Percentiles rank a stretch among this genome's conserved stretches.
phyloP scores from a whole-genome alignment of 1,284 basidiomycete genomes.

The Cutaneotrichosporon sp. region DNA sequence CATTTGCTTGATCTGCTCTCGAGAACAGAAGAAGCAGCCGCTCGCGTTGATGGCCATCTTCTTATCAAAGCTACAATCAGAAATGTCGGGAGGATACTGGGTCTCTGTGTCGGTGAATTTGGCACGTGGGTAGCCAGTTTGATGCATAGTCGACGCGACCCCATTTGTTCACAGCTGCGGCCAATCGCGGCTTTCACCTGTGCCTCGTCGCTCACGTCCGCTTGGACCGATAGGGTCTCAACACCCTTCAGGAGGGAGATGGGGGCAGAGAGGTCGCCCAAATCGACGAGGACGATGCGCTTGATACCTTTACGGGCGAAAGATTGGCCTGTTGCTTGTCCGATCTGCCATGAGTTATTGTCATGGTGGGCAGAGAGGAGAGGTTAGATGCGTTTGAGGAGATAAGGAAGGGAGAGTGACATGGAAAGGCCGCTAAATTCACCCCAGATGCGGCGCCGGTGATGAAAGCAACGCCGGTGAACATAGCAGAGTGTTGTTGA shows the following conservation, averaged over 20 bases:
- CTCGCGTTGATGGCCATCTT: conserved; percentile 34
- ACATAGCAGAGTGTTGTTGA: not conserved
- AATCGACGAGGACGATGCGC: conserved; percentile 8
- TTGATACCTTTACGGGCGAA: conserved; percentile 14
- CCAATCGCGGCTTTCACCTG: conserved; percentile 20
- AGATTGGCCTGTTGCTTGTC: not conserved
- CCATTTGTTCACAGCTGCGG: conserved; percentile 20
- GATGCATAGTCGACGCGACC: conserved; percentile 42
- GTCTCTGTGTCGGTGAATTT: not conserved
- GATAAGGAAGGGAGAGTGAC: too few relatives aligned
- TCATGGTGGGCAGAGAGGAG: too few relatives aligned
- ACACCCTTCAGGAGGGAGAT: not conserved
- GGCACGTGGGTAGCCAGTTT: too few relatives aligned
- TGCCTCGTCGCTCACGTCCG: conserved; percentile 21
- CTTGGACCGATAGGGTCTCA: conserved; percentile 11
- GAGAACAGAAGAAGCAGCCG: conserved; percentile 28
- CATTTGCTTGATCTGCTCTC: conserved; percentile 28
- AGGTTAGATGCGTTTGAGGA: too few relatives aligned
- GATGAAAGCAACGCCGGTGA: conserved; percentile 23
- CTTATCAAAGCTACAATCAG: conserved; percentile 33
- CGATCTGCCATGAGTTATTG: conserved; percentile 15
- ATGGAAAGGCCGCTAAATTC: too few relatives aligned
- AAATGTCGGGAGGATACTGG: not conserved
- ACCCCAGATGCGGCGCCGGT: conserved; percentile 24
- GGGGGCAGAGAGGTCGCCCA: not conserved